Evolutionary conservation across 2,329 filamentous ascomycete species (phyloP), one percentile per base, ranked within the genome.

Genomic region (Exophiala oligosperma): DNA sequence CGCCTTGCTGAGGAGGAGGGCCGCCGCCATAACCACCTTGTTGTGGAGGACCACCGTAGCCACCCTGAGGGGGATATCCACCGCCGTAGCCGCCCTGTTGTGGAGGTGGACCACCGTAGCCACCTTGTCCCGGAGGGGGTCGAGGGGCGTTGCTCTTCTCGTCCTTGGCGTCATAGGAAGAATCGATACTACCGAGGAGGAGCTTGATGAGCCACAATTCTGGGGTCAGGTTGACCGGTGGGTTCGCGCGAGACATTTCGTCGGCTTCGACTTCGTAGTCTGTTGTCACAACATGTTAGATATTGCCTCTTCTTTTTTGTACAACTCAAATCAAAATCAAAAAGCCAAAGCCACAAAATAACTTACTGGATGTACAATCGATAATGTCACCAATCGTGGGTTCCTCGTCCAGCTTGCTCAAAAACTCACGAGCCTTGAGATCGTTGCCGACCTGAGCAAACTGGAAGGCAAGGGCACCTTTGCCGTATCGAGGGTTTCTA

Each of bases 371-470:
- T 56, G 85, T 88, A 74, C 85, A 88, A 71, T 88, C 85, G 57
- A 88, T 81, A 70, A 87, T 73, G 14, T 76, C 71, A 49, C 86
- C 86, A 66, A 89, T 81, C 23, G 72, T 71, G 11, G 84, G 83
- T 59, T 88, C 84, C 61, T 83, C 80, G 65, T 89, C 86, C n/a
- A 89, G 77, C 66, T 82, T 82, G 49, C 77, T 72, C 49, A 89
- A 75, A 76, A 88, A 89, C 60, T 86, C 81, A 54, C 82, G 81
- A 1, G 86, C 86, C 63, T 81, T 81, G 68, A 81, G 76, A 66
- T 89, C 86, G 65, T 87, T 87, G 61, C 86, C 86, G 49, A 89
- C 86, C 66, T 89, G 86, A 0, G 85, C 85, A 67, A 88, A 88
- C 67, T 88, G 84, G 75, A 88, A 88, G 0, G 83, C 80, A 59